Percentiles rank a stretch among this genome's conserved stretches.
Evolutionary conservation across 768 basidiomycete species (phyloP).

Genomic region (Sporobolomyces roseus): DNA sequence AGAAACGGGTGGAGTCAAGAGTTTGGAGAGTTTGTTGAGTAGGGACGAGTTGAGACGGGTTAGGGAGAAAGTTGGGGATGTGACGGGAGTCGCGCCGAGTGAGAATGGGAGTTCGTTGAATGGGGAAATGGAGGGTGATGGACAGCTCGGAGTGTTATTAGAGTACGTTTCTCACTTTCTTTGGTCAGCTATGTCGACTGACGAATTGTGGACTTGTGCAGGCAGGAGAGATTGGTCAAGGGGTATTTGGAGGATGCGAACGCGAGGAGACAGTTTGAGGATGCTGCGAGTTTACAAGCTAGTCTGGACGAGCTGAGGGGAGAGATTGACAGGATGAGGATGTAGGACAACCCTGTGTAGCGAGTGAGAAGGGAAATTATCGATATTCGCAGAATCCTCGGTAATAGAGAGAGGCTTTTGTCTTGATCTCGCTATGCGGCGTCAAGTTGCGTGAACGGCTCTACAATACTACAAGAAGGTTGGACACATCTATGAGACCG

Average conservation of each 20-base stretch:
- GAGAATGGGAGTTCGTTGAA: not conserved
- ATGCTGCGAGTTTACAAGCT: slow-evolving; percentile 73
- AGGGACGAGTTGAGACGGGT: slow-evolving; percentile 28
- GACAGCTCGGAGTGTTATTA: slow-evolving; percentile 40
- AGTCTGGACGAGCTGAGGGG: slow-evolving; percentile 76
- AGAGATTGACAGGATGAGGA: slow-evolving; percentile 61
- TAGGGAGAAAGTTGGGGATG: slow-evolving; percentile 6
- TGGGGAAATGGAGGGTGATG: not conserved
- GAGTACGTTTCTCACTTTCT: slow-evolving; percentile 39
- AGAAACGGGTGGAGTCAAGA: slow-evolving; percentile 17
- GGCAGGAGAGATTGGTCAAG: slow-evolving; percentile 60
- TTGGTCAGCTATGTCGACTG: not conserved
- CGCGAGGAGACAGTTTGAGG: slow-evolving; percentile 88
- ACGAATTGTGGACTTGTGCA: not conserved
- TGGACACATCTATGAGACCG: no score
- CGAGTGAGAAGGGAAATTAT: no score
- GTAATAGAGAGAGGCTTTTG: no score
- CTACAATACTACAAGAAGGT: no score
- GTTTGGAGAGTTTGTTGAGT: slow-evolving; percentile 26
- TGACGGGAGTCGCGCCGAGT: not conserved
- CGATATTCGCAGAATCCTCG: no score
- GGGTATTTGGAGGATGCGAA: slow-evolving; percentile 86
- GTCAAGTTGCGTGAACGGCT: no score
- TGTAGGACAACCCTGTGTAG: not conserved
- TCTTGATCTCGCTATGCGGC: no score